Conservation (phyloP, 768 basidiomycete genomes). For the Asterophora lycoperdoides region DNA sequence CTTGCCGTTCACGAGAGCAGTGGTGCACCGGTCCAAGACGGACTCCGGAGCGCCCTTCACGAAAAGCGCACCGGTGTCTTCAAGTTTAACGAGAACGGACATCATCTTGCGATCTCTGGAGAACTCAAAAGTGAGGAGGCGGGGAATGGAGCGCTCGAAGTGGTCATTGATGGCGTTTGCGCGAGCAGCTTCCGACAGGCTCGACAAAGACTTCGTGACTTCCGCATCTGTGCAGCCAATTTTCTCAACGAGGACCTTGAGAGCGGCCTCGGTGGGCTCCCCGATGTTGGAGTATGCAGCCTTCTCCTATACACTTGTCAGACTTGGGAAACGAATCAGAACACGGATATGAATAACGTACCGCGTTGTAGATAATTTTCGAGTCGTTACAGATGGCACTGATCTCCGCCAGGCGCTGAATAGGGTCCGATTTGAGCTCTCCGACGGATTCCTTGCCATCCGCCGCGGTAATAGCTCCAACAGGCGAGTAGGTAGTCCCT, state of each 20-base stretch:
- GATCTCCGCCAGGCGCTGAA: conserved; percentile 87
- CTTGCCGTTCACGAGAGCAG: conserved; percentile 61
- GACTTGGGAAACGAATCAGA: neutral
- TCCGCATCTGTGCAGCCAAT: conserved; percentile 69
- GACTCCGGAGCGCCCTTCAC: conserved; percentile 97
- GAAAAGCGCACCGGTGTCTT: conserved; percentile 71
- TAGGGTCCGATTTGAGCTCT: conserved; percentile 62
- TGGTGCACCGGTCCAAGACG: conserved; percentile 84
- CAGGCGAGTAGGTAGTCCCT: conserved; percentile 89
- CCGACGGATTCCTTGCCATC: conserved; percentile 55
- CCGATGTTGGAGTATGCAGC: conserved; percentile 77
- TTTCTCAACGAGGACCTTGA: conserved; percentile 94
- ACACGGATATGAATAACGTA: conserved; percentile 30
- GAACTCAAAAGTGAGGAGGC: conserved; percentile 95
- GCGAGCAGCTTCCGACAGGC: conserved; percentile 55
- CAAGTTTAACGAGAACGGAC: conserved; percentile 84
- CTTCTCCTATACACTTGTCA: conserved; percentile 56
- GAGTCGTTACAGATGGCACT: conserved; percentile 93
- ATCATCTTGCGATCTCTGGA: conserved; percentile 98
- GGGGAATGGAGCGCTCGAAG: conserved; percentile 69
- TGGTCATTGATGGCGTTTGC: conserved; percentile 83
- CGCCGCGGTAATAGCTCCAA: conserved; percentile 65
- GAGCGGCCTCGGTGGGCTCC: conserved; percentile 95
- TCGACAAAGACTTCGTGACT: conserved; percentile 50
- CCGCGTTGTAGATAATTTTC: conserved; percentile 78